These are phyloP conservation scores for Cystobasidium tubakii DNA, from an alignment of 768 basidiomycete genomes.

Conservation along the genomic window DNA sequence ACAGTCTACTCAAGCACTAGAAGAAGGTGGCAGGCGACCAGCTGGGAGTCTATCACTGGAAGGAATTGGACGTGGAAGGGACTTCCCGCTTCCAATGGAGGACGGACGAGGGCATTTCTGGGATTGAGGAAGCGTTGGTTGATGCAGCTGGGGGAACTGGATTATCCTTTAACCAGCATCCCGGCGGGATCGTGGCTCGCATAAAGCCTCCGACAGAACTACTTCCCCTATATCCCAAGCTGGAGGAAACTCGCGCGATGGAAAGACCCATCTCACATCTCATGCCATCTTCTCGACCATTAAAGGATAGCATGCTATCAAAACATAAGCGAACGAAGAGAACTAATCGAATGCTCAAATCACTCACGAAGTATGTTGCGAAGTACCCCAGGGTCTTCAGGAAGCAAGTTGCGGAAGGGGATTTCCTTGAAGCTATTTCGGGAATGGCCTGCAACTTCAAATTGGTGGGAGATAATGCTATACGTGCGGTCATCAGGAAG, in stretches of 20 bases:
- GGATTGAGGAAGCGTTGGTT: slow-evolving; percentile 5
- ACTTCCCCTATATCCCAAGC: background rate
- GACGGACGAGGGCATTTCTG: background rate
- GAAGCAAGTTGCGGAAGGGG: background rate
- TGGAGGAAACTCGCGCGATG: background rate
- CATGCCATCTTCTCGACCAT: too few relatives aligned
- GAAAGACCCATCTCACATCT: too few relatives aligned
- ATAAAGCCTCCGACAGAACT: too few relatives aligned
- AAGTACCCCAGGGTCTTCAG: background rate
- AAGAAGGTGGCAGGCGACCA: background rate
- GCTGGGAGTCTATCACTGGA: slow-evolving; percentile 19
- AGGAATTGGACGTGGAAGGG: background rate
- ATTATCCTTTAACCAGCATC: slow-evolving; percentile 1
- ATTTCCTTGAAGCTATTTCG: background rate
- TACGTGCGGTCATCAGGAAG: background rate
- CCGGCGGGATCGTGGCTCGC: background rate
- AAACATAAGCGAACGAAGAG: too few relatives aligned
- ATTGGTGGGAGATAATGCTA: background rate
- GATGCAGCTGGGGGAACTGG: background rate
- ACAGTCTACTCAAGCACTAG: background rate
- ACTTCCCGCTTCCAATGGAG: background rate
- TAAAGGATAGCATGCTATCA: too few relatives aligned
- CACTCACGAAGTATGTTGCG: too few relatives aligned
- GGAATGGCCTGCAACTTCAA: background rate
- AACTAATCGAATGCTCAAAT: too few relatives aligned